These are phyloP conservation scores for Diplosphaera chodatii DNA, from an alignment of 139 green algal species.

Conservation along the genomic window DNA sequence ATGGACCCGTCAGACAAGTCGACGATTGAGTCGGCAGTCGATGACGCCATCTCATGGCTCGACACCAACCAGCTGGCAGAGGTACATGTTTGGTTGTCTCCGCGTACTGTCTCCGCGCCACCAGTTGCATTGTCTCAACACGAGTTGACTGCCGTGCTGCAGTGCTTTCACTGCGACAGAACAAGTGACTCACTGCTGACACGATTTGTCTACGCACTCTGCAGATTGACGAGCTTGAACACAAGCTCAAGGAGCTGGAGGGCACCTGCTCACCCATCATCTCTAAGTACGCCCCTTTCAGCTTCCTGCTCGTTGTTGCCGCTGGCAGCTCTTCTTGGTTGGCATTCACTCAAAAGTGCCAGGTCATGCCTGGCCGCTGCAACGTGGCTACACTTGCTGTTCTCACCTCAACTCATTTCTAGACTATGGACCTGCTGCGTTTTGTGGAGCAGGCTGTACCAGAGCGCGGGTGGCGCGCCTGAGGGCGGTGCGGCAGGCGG, in stretches of 20 bases:
- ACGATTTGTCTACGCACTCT: not conserved
- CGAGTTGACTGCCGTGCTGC: too few relatives aligned
- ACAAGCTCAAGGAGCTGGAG: constrained; percentile 97
- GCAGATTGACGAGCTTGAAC: constrained; percentile 91
- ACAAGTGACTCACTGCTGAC: not conserved
- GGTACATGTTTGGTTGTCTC: not conserved
- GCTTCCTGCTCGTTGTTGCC: constrained; percentile 30
- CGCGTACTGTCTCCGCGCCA: not conserved
- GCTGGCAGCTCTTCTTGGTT: too few relatives aligned
- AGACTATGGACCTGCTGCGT: constrained; percentile 9
- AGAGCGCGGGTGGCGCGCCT: constrained; percentile 22
- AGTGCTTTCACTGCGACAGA: too few relatives aligned
- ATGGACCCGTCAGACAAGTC: constrained; percentile 81
- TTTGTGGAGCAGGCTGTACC: constrained; percentile 49
- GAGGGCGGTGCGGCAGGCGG: constrained; percentile 11
- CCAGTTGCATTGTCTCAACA: not conserved
- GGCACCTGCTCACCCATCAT: constrained; percentile 90
- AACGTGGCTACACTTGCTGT: not conserved
- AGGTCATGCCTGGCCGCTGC: too few relatives aligned
- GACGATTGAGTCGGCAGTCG: constrained; percentile 78
- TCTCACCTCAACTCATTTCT: not conserved
- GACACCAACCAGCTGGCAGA: constrained; percentile 92
- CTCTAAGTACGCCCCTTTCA: constrained; percentile 27
- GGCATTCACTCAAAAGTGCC: too few relatives aligned
- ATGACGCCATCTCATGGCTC: constrained; percentile 86